Evolutionary conservation across 345 rosid species (phyloP), one percentile per base, ranked within the genome.

Genomic region (Pistacia vera): DNA sequence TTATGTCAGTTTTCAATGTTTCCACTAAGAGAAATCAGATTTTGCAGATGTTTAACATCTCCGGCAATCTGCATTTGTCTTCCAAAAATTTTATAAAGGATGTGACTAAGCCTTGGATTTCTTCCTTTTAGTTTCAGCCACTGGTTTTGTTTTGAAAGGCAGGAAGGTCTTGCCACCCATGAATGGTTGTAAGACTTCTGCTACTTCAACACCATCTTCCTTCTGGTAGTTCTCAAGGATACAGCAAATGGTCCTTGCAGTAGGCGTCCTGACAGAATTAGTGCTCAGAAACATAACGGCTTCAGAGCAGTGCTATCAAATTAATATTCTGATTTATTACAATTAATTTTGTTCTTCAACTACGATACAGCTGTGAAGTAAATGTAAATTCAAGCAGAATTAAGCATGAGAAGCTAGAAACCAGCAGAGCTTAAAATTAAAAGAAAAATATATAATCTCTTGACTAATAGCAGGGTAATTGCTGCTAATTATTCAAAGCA

Each of bases 201-300:
- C 98, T 18, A 95, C 75, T 75, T 88, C 97, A 4, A 93, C 95
- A 22, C 99, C 95, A 63, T 87, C 89, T 70, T 92, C 97, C 59
- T 73, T 87, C 86, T 95, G 99, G 82, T 88, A 85, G 82, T 92
- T 95, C 81, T 95, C 99, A 0, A 95, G 96, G 81, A 95, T 92
- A 85, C 95, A 88, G 85, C 98, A 95, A 20, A 95, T 79, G 20
- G 99, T 93, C 86, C 99, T 95, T 86, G 93, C 97, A 0, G 99
- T 95, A n/a, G n/a, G n/a, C n/a, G n/a, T n/a, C n/a, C n/a, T n/a
- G n/a, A n/a, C n/a, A n/a, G n/a, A n/a, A n/a, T n/a, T n/a, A n/a
- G n/a, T n/a, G n/a, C n/a, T n/a, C n/a, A n/a, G n/a, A n/a, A n/a
- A n/a, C n/a, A n/a, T n/a, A n/a, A n/a, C n/a, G n/a, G n/a, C n/a